Base-by-base conservation (phyloP, 495 filamentous ascomycete genomes). In the Thermothielavioides terrestris region DNA sequence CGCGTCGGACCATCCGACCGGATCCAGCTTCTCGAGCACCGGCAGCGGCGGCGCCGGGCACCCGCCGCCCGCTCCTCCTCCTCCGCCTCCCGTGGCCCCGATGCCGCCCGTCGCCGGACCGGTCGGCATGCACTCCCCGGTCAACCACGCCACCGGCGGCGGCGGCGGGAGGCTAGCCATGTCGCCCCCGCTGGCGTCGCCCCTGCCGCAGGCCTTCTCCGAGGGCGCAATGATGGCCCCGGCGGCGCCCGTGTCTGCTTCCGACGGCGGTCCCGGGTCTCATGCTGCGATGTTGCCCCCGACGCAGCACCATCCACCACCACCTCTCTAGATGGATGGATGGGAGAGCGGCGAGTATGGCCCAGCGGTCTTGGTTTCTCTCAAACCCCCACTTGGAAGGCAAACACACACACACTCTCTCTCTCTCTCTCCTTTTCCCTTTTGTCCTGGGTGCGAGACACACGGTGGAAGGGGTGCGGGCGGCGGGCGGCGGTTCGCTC, bases 1-100 rank as follows among this genome's bases (percentile, higher is more conserved):
- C 31, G 17, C 14, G 8, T 27, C 49, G 34, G 61, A 65, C 10
- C 37, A 25, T n/a, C 47, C 42, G 1, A 36, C 54, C 3, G 50
- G 51, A 28, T 71, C 69, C 2, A 77, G 72, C 58, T 75, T 76
- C 49, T 73, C 72, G 3, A 75, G 71, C 54, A 52, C 53, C 3
- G 53, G 61, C 35, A 74, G 64, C 53, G 64, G 51, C 46, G 68
- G 54, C 6, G 50, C 56, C n/a, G n/a, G n/a, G n/a, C n/a, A n/a
- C 20, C 34, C 44, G 20, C 25, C 26, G 30, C 30, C 38, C 15
- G 18, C 17, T 1, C 46, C 36, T 12, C 14, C 17, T 20, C 47
- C 57, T 9, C 38, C 47, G 9, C 47, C 38, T 4, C 41, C 53
- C 14, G 49, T 53, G 20, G 41, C 22, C 3, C n/a, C 45, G 45